Conservation (phyloP, 1,284 basidiomycete genomes). For the Erythrobasidium hasegawianum region DNA sequence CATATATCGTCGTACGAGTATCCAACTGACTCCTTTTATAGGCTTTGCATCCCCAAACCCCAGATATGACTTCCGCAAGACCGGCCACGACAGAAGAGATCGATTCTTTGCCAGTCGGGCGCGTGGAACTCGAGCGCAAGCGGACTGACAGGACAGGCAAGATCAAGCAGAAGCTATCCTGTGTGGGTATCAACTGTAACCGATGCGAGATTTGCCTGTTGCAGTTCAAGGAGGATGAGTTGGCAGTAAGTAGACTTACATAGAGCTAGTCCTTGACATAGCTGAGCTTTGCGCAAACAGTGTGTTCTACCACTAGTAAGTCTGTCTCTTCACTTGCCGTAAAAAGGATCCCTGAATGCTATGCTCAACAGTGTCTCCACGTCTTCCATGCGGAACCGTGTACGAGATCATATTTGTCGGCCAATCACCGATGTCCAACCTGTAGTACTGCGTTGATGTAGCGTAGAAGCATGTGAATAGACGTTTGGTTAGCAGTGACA, state of each 20-base stretch:
- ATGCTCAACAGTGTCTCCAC: slow-evolving; percentile 14
- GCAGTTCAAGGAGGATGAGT: slow-evolving; percentile 35
- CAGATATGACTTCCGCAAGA: slow-evolving; percentile 4
- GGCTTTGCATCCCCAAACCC: too few relatives aligned
- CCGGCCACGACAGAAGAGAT: slow-evolving; percentile 38
- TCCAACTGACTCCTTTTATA: too few relatives aligned
- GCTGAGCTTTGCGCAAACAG: slow-evolving; percentile 4
- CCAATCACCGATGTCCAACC: slow-evolving; percentile 28
- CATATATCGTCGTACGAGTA: too few relatives aligned
- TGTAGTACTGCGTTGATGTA: slow-evolving; percentile 28
- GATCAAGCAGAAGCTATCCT: slow-evolving; percentile 42
- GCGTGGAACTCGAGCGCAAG: slow-evolving; percentile 42
- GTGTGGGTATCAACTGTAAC: slow-evolving; percentile 41
- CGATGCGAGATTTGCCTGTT: slow-evolving; percentile 33
- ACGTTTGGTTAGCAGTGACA: too few relatives aligned
- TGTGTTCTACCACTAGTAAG: slow-evolving; percentile 25
- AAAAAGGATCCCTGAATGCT: too few relatives aligned
- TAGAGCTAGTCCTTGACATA: not conserved
- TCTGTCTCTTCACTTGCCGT: too few relatives aligned
- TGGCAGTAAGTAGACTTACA: slow-evolving; percentile 14
- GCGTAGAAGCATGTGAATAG: slow-evolving; percentile 3
- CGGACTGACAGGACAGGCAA: slow-evolving; percentile 44
- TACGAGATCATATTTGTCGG: slow-evolving; percentile 18
- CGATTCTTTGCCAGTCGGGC: slow-evolving; percentile 40
- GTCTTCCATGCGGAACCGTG: slow-evolving; percentile 33